Evolutionary conservation across 768 basidiomycete genomes (phyloP).

Genomic region (Holtermannia corniformis): DNA sequence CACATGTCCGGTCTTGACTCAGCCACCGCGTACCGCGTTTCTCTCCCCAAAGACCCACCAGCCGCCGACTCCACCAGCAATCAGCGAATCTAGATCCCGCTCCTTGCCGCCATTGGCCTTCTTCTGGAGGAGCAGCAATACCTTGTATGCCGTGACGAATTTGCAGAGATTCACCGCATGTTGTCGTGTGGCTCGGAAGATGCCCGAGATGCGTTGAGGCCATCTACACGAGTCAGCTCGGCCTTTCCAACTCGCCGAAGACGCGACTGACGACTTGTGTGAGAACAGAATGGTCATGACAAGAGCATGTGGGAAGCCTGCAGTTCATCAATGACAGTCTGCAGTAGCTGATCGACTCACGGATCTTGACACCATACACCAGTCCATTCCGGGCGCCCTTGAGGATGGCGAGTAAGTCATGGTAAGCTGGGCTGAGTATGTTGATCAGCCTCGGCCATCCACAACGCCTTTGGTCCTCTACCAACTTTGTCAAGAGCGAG

Average conservation of each 20-base stretch:
- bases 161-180: conserved; percentile 87
- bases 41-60: conserved; percentile 48
- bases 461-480: neutral
- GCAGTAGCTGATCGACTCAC: conserved; percentile 14
- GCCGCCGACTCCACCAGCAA: conserved; percentile 86
- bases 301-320: conserved; percentile 83
- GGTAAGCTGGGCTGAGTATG: conserved; percentile 59
- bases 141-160: conserved; percentile 91
- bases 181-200: conserved; percentile 75
- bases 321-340: neutral
- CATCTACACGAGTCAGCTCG: conserved; percentile 14
- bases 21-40: conserved; percentile 42
- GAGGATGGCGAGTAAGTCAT: conserved; percentile 82
- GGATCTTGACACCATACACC: conserved; percentile 39
- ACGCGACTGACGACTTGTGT: conserved; percentile 64
- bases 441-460: neutral
- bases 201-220: conserved; percentile 43
- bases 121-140: conserved; percentile 69
- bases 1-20: neutral
- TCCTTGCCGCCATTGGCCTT: conserved; percentile 68
- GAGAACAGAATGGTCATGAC: conserved; percentile 95
- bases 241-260: conserved; percentile 8
- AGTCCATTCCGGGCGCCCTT: conserved; percentile 61
- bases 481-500: neutral
- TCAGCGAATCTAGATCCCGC: conserved; percentile 70